A percentile compares a stretch with the other conserved stretches of the same genome.
Evolutionary conservation across 1,284 basidiomycete genomes (phyloP).

Genomic region (Omphalotus olearius): DNA sequence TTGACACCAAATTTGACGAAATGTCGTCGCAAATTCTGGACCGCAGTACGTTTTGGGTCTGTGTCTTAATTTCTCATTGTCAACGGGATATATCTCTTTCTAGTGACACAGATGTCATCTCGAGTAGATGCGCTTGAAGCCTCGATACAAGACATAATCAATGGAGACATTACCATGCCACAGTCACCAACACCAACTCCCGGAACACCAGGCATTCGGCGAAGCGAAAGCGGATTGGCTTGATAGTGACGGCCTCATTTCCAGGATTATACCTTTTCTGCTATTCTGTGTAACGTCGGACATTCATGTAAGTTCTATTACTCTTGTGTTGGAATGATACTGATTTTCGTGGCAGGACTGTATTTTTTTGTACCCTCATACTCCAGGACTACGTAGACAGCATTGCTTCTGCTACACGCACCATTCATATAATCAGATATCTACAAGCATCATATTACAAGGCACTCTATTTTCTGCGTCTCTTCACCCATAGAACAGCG

Average conservation of each 20-base stretch:
- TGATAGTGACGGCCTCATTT: no score
- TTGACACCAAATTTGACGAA: constrained; percentile 77
- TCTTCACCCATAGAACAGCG: not conserved
- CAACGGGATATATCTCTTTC: not conserved
- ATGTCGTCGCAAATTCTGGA: constrained; percentile 82
- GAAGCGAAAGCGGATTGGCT: not conserved
- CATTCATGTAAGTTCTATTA: no score
- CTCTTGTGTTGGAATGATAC: no score
- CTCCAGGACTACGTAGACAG: no score
- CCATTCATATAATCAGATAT: no score
- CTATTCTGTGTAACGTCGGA: no score
- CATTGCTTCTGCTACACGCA: no score
- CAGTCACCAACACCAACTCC: constrained; percentile 46
- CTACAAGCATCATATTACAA: no score
- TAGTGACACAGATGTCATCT: constrained; percentile 81
- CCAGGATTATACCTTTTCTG: no score
- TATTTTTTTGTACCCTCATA: no score
- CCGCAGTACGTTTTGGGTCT: constrained; percentile 51
- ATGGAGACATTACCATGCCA: constrained; percentile 53
- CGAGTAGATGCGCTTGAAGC: constrained; percentile 79
- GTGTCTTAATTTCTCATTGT: constrained; percentile 12
- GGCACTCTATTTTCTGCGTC: not conserved
- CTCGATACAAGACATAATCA: constrained; percentile 82
- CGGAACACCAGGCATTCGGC: constrained; percentile 22
- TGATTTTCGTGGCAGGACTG: no score